Conservation (phyloP, 1,284 basidiomycete genomes). For the Malassezia restricta region DNA sequence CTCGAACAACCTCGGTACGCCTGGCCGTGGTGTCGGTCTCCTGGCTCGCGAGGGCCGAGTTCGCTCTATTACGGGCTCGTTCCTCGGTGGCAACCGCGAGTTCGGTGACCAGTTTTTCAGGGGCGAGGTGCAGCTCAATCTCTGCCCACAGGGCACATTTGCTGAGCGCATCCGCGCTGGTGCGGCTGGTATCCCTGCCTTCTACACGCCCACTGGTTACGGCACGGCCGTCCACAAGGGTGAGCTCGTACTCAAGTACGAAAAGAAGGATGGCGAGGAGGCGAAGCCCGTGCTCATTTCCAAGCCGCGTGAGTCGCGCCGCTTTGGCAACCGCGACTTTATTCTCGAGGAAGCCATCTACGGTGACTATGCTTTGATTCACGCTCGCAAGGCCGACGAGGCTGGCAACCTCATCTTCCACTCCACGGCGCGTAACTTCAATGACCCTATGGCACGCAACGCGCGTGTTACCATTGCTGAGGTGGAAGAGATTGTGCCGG, state of each 20-base stretch:
- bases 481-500: constrained; percentile 39
- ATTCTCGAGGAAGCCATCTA: constrained; percentile 75
- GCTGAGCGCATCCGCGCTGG: constrained; percentile 81
- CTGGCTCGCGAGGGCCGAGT: constrained; percentile 32
- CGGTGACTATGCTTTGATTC: constrained; percentile 76
- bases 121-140: constrained; percentile 35
- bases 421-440: constrained; percentile 39
- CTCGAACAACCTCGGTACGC: constrained; percentile 42
- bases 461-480: constrained; percentile 40
- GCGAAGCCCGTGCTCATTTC: neutral
- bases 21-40: constrained; percentile 32
- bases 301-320: constrained; percentile 54
- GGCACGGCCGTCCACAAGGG: constrained; percentile 48
- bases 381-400: constrained; percentile 91
- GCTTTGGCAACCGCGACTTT: constrained; percentile 70
- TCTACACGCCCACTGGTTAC: constrained; percentile 80
- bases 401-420: constrained; percentile 49
- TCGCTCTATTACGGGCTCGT: constrained; percentile 35
- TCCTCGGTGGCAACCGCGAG: constrained; percentile 42
- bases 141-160: constrained; percentile 54
- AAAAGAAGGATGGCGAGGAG: constrained; percentile 4
- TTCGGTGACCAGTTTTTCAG: constrained; percentile 39
- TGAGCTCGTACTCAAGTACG: constrained; percentile 47
- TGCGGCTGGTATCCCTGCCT: constrained; percentile 86
- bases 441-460: constrained; percentile 38